These are phyloP conservation scores for Ophiostoma sp. DNA, from an alignment of 2,329 filamentous ascomycete species.

Conservation along the genomic window DNA sequence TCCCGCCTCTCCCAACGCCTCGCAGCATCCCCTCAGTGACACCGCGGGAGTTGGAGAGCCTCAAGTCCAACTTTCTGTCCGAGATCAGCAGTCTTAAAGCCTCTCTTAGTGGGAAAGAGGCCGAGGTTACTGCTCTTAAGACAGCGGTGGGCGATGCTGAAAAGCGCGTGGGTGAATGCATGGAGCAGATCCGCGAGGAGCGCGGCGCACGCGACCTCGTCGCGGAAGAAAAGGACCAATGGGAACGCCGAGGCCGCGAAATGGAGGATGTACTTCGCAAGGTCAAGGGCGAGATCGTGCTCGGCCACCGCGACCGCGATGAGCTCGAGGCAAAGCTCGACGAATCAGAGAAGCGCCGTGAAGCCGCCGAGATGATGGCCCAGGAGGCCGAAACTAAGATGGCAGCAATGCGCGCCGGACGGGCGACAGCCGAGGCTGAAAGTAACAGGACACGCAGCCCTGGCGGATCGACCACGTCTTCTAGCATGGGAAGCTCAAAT, in stretches of 20 bases:
- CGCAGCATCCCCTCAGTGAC: conserved; percentile 87
- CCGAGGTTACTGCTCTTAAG: conserved; percentile 82
- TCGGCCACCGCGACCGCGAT: conserved; percentile 73
- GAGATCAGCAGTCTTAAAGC: conserved; percentile 94
- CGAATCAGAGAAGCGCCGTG: conserved; percentile 67
- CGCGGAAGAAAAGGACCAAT: conserved; percentile 68
- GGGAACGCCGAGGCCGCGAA: conserved; percentile 79
- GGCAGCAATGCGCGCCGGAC: conserved; percentile 64
- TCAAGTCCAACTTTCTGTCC: conserved; percentile 85
- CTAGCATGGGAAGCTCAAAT: conserved; percentile 22
- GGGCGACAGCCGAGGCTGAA: conserved; percentile 34
- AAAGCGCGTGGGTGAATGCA: conserved; percentile 78
- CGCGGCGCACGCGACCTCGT: conserved; percentile 63
- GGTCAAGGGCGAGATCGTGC: conserved; percentile 74
- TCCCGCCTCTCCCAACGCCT: conserved; percentile 88
- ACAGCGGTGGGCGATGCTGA: conserved; percentile 85
- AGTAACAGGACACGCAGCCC: conserved; percentile 14
- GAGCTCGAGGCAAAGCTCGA: conserved; percentile 69
- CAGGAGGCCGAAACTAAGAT: conserved; percentile 71
- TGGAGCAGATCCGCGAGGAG: conserved; percentile 78
- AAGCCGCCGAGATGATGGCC: conserved; percentile 69
- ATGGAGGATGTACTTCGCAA: conserved; percentile 76
- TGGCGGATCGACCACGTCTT: conserved; percentile 40
- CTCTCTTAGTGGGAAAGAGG: conserved; percentile 85
- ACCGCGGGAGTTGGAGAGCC: conserved; percentile 81